phyloP scores from a whole-genome alignment of 305 asterid genomes.

The Caryopteris hybrid region DNA sequence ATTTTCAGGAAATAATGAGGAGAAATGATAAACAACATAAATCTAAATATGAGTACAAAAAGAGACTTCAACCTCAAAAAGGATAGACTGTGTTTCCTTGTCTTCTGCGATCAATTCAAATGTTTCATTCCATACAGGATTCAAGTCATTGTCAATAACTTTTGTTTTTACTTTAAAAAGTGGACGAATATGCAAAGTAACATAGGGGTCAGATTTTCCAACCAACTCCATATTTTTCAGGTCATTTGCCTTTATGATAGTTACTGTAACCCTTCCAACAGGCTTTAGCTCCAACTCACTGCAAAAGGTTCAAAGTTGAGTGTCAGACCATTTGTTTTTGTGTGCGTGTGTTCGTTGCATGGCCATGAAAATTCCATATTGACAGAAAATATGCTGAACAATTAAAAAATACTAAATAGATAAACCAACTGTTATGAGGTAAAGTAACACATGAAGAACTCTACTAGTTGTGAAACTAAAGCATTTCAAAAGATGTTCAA shows the following conservation, averaged over 20 bases:
- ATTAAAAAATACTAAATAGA: too few relatives aligned
- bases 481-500: too few relatives aligned
- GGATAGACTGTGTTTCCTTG: conserved; percentile 78
- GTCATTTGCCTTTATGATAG: conserved; percentile 57
- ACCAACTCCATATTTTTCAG: conserved; percentile 79
- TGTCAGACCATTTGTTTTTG: too few relatives aligned
- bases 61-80: conserved; percentile 55
- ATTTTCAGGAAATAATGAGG: background rate
- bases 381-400: too few relatives aligned
- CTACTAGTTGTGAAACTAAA: background rate
- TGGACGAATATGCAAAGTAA: conserved; percentile 59
- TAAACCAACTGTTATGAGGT: too few relatives aligned
- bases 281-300: conserved; percentile 97
- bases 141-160: conserved; percentile 76
- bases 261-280: conserved; percentile 65
- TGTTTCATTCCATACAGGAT: conserved; percentile 80
- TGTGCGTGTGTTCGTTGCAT: too few relatives aligned
- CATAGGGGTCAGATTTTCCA: conserved; percentile 93
- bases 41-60: conserved; percentile 2
- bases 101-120: conserved; percentile 83
- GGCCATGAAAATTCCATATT: too few relatives aligned
- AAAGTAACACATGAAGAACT: background rate
- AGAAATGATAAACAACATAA: background rate
- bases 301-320: conserved; percentile 27
- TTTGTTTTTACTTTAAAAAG: conserved; percentile 79